These are phyloP conservation scores for Camelina sativa DNA, from an alignment of 345 rosid genomes.

Conservation along the genomic window DNA sequence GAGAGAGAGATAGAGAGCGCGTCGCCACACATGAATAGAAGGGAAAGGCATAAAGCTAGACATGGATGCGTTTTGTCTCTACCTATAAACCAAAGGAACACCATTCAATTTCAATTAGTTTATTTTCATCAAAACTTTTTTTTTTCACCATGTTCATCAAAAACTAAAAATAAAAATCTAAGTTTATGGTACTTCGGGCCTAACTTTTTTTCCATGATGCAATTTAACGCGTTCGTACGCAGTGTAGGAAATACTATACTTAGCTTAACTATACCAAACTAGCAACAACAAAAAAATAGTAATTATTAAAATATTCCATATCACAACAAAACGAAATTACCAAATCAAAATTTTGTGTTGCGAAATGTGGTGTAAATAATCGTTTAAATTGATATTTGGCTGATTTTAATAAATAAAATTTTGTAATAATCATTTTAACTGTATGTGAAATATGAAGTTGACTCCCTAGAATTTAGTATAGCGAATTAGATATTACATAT, in stretches of 20 bases:
- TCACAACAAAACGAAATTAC: too few relatives aligned
- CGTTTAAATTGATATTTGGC: too few relatives aligned
- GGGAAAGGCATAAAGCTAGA: conserved; percentile 23
- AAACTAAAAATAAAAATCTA: not conserved
- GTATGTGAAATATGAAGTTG: not conserved
- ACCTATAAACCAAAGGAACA: conserved; percentile 32
- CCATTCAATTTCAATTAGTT: conserved; percentile 33
- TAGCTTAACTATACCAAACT: not conserved
- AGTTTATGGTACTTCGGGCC: not conserved
- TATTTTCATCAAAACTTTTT: conserved; percentile 5
- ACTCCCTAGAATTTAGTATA: not conserved
- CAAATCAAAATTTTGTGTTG: too few relatives aligned
- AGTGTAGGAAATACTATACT: not conserved
- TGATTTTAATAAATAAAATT: too few relatives aligned
- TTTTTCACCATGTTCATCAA: not conserved
- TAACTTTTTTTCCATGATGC: not conserved
- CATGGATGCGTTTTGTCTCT: conserved; percentile 46
- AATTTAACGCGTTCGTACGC: not conserved
- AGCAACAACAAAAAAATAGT: not conserved
- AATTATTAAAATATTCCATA: too few relatives aligned
- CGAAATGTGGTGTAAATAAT: too few relatives aligned
- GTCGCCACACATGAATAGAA: conserved; percentile 39
- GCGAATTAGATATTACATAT: not conserved
- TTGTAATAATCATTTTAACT: too few relatives aligned
- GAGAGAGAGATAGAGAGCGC: conserved; percentile 34